Percentiles rank a stretch among this genome's conserved stretches.
These are phyloP conservation scores for Euphorbia celastroides DNA, from an alignment of 441 rosid genomes.

Conservation along the genomic window DNA sequence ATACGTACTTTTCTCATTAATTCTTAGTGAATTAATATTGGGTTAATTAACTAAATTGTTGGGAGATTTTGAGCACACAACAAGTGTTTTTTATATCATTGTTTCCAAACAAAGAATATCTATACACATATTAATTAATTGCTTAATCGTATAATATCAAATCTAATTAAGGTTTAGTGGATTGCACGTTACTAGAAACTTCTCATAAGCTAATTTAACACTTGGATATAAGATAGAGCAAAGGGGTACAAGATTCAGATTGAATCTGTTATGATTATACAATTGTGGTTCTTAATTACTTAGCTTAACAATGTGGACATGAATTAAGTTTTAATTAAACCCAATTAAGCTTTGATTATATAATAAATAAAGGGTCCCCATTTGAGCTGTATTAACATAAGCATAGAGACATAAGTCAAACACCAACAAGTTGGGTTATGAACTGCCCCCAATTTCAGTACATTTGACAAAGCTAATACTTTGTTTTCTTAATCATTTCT, in stretches of 20 bases:
- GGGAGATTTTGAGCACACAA: constrained; percentile 11
- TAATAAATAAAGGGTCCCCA: constrained; percentile 29
- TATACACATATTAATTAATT: neutral
- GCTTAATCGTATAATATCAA: neutral
- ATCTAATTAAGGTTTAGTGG: neutral
- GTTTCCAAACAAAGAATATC: neutral
- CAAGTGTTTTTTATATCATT: neutral
- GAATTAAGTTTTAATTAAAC: neutral
- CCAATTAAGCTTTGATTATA: neutral
- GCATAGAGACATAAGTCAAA: constrained; percentile 37
- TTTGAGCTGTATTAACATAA: constrained; percentile 22
- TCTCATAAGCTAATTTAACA: constrained; percentile 2
- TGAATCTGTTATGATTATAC: constrained; percentile 7
- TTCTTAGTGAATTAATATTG: neutral
- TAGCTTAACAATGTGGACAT: constrained; percentile 8
- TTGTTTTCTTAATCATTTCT: constrained; percentile 13
- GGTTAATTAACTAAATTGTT: constrained; percentile 1
- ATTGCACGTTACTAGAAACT: constrained; percentile 24
- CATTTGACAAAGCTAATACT: constrained; percentile 5
- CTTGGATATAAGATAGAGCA: constrained; percentile 4
- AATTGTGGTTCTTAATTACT: constrained; percentile 9
- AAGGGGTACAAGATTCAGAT: constrained; percentile 1
- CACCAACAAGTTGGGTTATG: constrained; percentile 28
- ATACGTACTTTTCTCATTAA: neutral
- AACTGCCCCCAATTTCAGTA: constrained; percentile 24